Conservation (phyloP, 1,284 basidiomycete genomes). For the Malassezia nana region DNA sequence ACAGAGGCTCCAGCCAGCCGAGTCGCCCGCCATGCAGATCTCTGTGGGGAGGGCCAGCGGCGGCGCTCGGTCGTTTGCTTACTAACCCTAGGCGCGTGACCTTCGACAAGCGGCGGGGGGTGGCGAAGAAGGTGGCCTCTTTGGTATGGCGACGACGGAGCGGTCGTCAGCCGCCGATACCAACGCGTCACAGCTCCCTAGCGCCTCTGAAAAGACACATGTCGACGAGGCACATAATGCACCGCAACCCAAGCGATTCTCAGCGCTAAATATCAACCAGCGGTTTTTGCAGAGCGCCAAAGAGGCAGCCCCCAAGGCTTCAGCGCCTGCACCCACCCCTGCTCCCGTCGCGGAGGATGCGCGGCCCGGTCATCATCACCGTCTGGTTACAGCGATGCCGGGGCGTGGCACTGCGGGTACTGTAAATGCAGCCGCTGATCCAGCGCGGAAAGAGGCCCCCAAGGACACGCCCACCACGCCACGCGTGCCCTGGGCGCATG, state of each 20-base stretch:
- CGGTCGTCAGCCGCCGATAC: not conserved
- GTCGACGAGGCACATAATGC: not conserved
- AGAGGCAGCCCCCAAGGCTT: conserved; percentile 18
- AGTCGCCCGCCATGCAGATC: not conserved
- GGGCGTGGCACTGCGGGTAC: conserved; percentile 9
- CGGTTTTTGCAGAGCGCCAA: conserved; percentile 42
- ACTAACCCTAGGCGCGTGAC: not conserved
- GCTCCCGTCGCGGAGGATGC: conserved; percentile 8
- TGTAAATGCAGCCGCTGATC: conserved; percentile 6
- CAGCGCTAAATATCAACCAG: conserved; percentile 43
- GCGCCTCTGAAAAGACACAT: not conserved
- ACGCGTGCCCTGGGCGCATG: conserved; percentile 18
- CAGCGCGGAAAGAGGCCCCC: conserved; percentile 21
- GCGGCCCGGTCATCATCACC: conserved; percentile 21
- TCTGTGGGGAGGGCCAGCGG: no score
- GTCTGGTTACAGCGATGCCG: conserved; percentile 27
- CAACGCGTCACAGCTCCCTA: not conserved
- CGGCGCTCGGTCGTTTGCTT: not conserved
- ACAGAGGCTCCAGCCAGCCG: not conserved
- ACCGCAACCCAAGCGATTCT: conserved; percentile 28
- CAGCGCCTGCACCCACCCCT: not conserved
- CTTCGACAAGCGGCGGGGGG: not conserved
- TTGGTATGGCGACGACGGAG: not conserved
- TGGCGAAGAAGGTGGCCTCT: not conserved
- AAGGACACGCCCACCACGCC: conserved; percentile 20